Conservation (phyloP, 1,284 basidiomycete genomes). For the Trametes versicolor region DNA sequence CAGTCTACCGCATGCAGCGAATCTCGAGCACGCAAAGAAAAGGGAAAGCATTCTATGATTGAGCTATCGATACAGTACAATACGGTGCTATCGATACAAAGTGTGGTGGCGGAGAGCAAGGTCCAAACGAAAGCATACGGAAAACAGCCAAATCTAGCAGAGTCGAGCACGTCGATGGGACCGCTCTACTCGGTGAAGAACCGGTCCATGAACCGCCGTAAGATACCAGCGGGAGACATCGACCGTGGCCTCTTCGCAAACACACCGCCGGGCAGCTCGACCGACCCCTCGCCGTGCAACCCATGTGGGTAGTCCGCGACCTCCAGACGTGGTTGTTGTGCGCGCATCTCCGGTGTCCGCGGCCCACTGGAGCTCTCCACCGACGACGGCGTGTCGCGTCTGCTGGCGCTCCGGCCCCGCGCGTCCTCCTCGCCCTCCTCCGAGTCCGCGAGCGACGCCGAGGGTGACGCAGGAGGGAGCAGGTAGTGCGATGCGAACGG, state of each 20-base stretch:
- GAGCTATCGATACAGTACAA: neutral
- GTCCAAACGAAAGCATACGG: neutral
- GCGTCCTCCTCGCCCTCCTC: neutral
- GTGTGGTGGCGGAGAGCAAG: neutral
- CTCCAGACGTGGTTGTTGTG: slow-evolving; percentile 21
- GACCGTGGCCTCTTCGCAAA: slow-evolving; percentile 17
- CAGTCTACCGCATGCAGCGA: too few relatives aligned
- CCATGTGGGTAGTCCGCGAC: slow-evolving; percentile 14
- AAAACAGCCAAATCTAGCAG: neutral
- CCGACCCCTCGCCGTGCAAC: neutral
- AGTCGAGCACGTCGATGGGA: neutral
- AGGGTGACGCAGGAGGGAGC: slow-evolving; percentile 3
- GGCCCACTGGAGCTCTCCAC: slow-evolving; percentile 21
- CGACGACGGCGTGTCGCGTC: slow-evolving; percentile 21
- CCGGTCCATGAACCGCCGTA: slow-evolving; percentile 37
- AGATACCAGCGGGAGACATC: slow-evolving; percentile 24
- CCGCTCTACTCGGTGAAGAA: slow-evolving; percentile 29
- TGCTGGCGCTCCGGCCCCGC: neutral
- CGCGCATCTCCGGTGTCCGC: slow-evolving; percentile 25
- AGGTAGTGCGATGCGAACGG: slow-evolving; percentile 21
- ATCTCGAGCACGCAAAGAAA: too few relatives aligned
- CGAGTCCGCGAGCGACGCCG: slow-evolving; percentile 4
- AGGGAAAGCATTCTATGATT: neutral
- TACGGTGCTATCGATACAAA: neutral
- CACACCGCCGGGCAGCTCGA: slow-evolving; percentile 2